Base-by-base conservation (phyloP, 176 grass and related monocot species). In the Rhipidocladum racemiflorum region DNA sequence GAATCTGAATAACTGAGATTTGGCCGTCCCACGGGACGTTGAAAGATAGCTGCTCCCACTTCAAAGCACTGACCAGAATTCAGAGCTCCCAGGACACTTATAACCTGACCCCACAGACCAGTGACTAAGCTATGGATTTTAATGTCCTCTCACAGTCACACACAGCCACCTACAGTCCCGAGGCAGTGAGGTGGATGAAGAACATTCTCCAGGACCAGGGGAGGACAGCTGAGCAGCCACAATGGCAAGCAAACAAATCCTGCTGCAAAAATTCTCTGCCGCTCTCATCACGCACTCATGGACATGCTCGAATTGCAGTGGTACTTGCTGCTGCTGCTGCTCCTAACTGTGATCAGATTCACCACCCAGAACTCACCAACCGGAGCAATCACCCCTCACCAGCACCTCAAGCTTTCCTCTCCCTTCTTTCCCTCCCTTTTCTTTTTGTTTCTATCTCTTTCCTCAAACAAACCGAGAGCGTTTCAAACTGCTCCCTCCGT, bases 341-440 rank as follows among this genome's bases (percentile, higher is more conserved):
- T 84, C 73, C 81, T 73, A 89, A 89, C 72, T 23, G 29, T 55
- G 72, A 82, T 78, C 78, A 82, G 78, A 89, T 82, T 89, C 57
- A 28, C 88, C 88, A 86, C 88, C 88, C 28, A 90, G 20, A 82
- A 24, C 65, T 17, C 72, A 86, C 83, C 87, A 81, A 77, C 43
- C 70, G 5, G 61, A 81, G 4, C 43, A 35, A 44, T 81, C 62
- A 70, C 71, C 29, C 40, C 15, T 40, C 62, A 76, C 51, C 55
- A 64, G 43, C 62, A 61, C 34, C 30, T 65, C 20, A 17, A 59
- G 38, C 14, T 28, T 72, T 17, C 38, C 38, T 39, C 28, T 51
- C 18, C 27, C 32, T 27, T 45, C 21, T 15, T 25, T 17, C 25
- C 46, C 8, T 51, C 6, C 25, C 5, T 18, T 1, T 18, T 21